Evolutionary conservation across 306 rosid genomes (phyloP), one percentile per base, ranked within the genome.

Genomic region (Glycine soja): DNA sequence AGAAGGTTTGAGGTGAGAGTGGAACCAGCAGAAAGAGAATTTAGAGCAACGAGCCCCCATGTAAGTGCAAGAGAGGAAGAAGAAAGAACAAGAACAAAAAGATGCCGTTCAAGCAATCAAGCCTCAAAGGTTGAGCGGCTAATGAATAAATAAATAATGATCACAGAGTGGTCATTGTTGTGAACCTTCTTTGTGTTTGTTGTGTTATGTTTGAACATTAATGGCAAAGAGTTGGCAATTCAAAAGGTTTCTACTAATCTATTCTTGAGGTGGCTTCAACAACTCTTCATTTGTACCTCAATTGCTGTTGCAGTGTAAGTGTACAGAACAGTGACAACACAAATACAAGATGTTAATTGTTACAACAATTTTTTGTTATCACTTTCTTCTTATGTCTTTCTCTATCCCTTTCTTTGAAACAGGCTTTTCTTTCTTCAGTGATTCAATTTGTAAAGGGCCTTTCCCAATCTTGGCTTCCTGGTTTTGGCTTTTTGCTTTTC

Each of bases 41-140:
- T 88, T 94, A 64, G 98, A 94, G 90, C 98, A 94, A 78, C 95
- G 89, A 80, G 92, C 95, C 86, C 98, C 97, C 98, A 94, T 94
- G 38, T 30, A 74, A 76, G 15, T 46, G 62, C 3, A 14, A 30
- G 15, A n/a, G 71, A 46, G 14, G 62, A 78, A 58, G n/a, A 79
- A 18, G 52, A 73, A 79, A 18, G 69, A 65, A n/a, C 53, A 56
- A 18, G 62, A 78, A 80, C 10, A 70, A 13, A 65, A 70, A 34
- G 72, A 53, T 34, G 64, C 1, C 73, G 43, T 5, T 71, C 72
- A 36, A 36, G 40, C 73, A 38, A 3, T 71, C 72, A 36, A 36
- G 40, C 4, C 3, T 36, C 4, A 72, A 76, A 34, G 76, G 64
- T 64, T 63, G 67, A 75, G 72, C 56, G 73, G 61, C 10, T 64